phyloP scores from a whole-genome alignment of 2,329 filamentous ascomycete species.

The Fusarium haematococcum region DNA sequence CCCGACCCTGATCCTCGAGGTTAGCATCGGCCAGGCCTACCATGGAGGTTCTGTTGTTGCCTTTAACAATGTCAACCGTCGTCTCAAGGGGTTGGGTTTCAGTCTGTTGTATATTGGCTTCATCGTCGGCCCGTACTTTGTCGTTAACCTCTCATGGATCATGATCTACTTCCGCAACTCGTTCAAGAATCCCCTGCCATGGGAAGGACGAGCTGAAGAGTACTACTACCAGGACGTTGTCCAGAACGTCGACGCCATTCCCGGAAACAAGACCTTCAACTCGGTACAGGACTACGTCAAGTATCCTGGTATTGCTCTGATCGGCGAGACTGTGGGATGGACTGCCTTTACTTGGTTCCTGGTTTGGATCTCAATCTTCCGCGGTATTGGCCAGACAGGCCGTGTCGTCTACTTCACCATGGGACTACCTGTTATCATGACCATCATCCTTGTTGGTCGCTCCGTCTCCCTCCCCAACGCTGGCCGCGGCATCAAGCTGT shows the following conservation, averaged over 20 bases:
- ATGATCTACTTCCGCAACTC: conserved; percentile 69
- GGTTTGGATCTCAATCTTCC: conserved; percentile 70
- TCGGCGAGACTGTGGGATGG: conserved; percentile 70
- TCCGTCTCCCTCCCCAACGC: conserved; percentile 66
- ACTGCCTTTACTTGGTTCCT: conserved; percentile 69
- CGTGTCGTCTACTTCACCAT: conserved; percentile 73
- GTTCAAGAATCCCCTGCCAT: conserved; percentile 66
- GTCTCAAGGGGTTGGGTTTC: conserved; percentile 66
- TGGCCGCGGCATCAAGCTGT: conserved; percentile 61
- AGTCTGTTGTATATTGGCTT: conserved; percentile 65
- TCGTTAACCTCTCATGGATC: conserved; percentile 68
- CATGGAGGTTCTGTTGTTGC: conserved; percentile 67
- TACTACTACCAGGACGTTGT: conserved; percentile 66
- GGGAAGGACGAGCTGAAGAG: conserved; percentile 61
- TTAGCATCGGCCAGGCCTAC: conserved; percentile 77
- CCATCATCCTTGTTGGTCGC: conserved; percentile 66
- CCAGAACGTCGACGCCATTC: conserved; percentile 57
- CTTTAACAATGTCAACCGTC: conserved; percentile 64
- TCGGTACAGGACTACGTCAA: conserved; percentile 57
- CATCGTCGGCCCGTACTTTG: conserved; percentile 68
- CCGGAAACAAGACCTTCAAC: conserved; percentile 53
- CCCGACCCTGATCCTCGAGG: conserved; percentile 66
- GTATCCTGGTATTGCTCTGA: conserved; percentile 59
- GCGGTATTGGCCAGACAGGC: conserved; percentile 67
- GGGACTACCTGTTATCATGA: conserved; percentile 68